A percentile compares a stretch with the other conserved stretches of the same genome.
phyloP scores from a whole-genome alignment of 257 asterid genomes.

The Solanum corneliomulleri region DNA sequence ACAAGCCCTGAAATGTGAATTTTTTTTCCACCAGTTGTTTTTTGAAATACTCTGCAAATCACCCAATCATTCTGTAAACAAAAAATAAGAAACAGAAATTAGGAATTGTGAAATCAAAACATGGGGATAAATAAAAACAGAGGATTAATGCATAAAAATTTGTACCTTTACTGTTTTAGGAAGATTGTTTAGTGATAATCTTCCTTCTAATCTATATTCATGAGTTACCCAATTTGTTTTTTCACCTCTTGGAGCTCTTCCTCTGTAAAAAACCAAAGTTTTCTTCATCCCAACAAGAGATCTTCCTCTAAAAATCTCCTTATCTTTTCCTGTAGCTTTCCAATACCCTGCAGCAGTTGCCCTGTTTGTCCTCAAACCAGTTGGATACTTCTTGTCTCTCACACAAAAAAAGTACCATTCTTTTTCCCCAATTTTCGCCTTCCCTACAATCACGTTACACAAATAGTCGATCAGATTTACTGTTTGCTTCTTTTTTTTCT shows the following conservation, averaged over 20 bases:
- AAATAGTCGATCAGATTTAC: background rate
- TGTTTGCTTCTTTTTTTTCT: background rate
- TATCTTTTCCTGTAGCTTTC: conserved; percentile 88
- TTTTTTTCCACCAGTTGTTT: conserved; percentile 70
- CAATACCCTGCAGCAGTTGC: conserved; percentile 73
- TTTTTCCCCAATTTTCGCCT: conserved; percentile 61
- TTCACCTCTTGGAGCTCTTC: conserved; percentile 75
- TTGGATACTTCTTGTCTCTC: conserved; percentile 74
- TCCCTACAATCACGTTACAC: conserved; percentile 22
- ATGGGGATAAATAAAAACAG: background rate
- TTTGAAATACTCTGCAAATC: conserved; percentile 79
- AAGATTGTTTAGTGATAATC: conserved; percentile 25
- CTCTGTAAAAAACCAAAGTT: conserved; percentile 65
- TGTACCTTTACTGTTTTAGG: conserved; percentile 37
- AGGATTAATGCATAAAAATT: background rate
- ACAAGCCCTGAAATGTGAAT: conserved; percentile 58
- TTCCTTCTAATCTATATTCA: conserved; percentile 65
- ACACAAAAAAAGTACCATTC: conserved; percentile 80
- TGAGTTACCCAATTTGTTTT: conserved; percentile 71
- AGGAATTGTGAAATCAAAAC: background rate
- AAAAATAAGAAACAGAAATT: background rate
- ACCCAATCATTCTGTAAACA: conserved; percentile 75
- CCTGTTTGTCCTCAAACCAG: conserved; percentile 63
- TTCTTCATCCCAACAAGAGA: conserved; percentile 64
- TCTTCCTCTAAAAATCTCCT: conserved; percentile 42